These are phyloP conservation scores for Cubamyces sp. DNA, from an alignment of 768 basidiomycete genomes.

Conservation along the genomic window DNA sequence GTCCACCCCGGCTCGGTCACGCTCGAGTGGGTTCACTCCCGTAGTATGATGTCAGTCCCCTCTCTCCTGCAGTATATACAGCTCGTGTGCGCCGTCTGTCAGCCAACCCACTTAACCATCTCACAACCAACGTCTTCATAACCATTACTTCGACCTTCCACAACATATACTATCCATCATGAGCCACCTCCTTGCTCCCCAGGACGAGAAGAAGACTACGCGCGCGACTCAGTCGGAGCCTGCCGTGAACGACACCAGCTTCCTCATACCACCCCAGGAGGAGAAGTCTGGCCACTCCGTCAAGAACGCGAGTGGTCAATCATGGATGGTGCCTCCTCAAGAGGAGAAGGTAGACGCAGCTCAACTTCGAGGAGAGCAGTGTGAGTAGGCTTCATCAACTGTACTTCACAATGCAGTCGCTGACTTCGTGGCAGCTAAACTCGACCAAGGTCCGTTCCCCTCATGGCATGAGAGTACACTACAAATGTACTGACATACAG, in stretches of 20 bases:
- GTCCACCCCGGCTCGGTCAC: neutral
- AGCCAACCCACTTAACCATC: neutral
- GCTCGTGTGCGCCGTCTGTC: neutral
- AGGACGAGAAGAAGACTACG: slow-evolving; percentile 15
- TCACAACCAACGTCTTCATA: neutral
- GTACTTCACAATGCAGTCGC: neutral
- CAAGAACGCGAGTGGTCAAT: neutral
- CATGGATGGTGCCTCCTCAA: slow-evolving; percentile 18
- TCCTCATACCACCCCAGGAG: slow-evolving; percentile 20
- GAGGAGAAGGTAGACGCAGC: slow-evolving; percentile 13
- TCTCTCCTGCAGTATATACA: neutral
- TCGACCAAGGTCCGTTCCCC: slow-evolving; percentile 7
- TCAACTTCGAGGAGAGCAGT: slow-evolving; percentile 5
- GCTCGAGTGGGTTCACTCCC: neutral
- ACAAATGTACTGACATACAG: neutral
- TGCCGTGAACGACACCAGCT: slow-evolving; percentile 9
- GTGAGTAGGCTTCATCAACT: neutral
- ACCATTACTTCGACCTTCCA: neutral
- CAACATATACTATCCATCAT: slow-evolving; percentile 1
- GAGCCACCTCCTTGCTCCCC: slow-evolving; percentile 18
- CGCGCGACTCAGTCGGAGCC: slow-evolving; percentile 8
- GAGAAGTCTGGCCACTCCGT: neutral
- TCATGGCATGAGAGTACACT: neutral
- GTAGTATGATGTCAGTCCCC: slow-evolving; percentile 14
- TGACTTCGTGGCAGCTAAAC: neutral